Evolutionary conservation across 1,284 basidiomycete species (phyloP), one percentile per base, ranked within the genome.

Genomic region (Serendipita sp.): DNA sequence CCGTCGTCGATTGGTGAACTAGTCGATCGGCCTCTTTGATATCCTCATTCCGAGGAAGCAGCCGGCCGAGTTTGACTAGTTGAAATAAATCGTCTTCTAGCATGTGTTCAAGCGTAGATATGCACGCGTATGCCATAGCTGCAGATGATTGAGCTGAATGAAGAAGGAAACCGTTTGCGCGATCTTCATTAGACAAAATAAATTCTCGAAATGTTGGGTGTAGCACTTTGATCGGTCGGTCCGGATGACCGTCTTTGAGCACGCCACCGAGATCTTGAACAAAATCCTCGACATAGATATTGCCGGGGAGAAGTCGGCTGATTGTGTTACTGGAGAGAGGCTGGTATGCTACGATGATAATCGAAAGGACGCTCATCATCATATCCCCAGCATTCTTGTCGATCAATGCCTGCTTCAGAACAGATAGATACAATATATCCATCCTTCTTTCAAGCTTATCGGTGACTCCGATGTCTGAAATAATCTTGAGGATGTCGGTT

Each of bases 81-180:
- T 74, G 72, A 66, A 74, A 34, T 8, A 58, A 22, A 29, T 58
- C 34, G n/a, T 30, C 73, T 53, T 62, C 44, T 5, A 74, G 70
- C 3, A 62, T 55, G 2, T 58, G 30, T 22, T 65, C 61, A 68
- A 73, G 66, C 58, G 44, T 62, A 2, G 58, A 62, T 44, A 64
- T 29, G 62, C 64, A 61, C 45, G 17, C 62, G 35, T 58, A 35
- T 17, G 41, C 50, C 49, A 34, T 26, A 4, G 10, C n/a, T n/a
- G 53, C 4, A 12, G 17, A 10, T 8, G 53, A 58, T 32, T 10
- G 34, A 4, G 4, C 29, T 1, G n/a, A 26, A n/a, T n/a, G 26
- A 32, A 58, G 4, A 8, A 58, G 53, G 17, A 58, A 58, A 22
- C 53, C 53, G n/a, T 58, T 58, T 32, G 53, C 53, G 10, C 53